Evolutionary conservation across 2,329 filamentous ascomycete species (phyloP).

Genomic region (Stagonosporopsis vannaccii): DNA sequence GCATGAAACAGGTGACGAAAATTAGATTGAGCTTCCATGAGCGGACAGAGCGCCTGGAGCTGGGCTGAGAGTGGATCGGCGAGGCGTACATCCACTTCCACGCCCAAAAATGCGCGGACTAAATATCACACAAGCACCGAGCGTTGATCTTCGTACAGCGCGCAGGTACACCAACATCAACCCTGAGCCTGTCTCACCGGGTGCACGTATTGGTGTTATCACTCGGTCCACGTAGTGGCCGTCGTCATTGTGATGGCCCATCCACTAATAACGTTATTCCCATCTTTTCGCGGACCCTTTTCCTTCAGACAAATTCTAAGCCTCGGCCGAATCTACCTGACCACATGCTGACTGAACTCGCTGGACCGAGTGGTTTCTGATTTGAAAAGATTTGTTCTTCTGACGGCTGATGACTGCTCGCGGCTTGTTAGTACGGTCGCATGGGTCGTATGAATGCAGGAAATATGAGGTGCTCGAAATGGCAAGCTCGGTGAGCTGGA

Average conservation of each 20-base stretch:
- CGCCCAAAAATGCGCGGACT: constrained; percentile 32
- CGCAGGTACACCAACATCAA: constrained; percentile 8
- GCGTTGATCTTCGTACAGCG: constrained; percentile 8
- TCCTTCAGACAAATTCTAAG: constrained; percentile 7
- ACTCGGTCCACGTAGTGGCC: constrained; percentile 13
- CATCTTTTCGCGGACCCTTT: constrained; percentile 11
- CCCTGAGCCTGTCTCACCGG: constrained; percentile 4
- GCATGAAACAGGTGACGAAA: constrained; percentile 28
- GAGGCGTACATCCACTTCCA: constrained; percentile 30
- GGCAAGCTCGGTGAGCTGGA: background rate
- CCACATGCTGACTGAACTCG: constrained; percentile 17
- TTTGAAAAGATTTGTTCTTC: constrained; percentile 14
- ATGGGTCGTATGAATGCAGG: constrained; percentile 10
- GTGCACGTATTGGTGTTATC: constrained; percentile 9
- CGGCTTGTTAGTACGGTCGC: constrained; percentile 14
- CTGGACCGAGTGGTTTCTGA: constrained; percentile 24
- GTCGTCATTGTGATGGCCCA: constrained; percentile 31
- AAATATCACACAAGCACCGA: constrained; percentile 19
- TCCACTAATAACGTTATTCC: constrained; percentile 31
- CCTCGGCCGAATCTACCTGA: constrained; percentile 35
- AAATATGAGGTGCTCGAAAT: background rate
- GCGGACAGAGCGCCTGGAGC: constrained; percentile 1
- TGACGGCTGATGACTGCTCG: constrained; percentile 30
- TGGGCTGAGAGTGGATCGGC: constrained; percentile 19
- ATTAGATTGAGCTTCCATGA: constrained; percentile 8